A percentile compares a stretch with the other conserved stretches of the same genome.
Conservation (phyloP, 345 rosid genomes). For the Clausena lansium region DNA sequence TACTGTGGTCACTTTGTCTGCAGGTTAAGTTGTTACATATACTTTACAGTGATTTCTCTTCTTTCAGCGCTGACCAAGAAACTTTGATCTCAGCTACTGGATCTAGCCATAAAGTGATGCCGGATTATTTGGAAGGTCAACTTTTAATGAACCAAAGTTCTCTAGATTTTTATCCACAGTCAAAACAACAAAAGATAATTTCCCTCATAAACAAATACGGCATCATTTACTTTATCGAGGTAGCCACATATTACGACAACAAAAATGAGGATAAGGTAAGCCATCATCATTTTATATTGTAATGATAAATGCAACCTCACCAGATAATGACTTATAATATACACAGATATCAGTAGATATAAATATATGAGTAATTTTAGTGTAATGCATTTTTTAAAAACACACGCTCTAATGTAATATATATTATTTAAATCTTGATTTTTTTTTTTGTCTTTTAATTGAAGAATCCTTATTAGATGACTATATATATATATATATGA, state of each 20-base stretch:
- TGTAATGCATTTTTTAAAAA: too few relatives aligned
- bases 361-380: too few relatives aligned
- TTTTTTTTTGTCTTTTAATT: too few relatives aligned
- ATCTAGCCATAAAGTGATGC: slow-evolving; percentile 2
- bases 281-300: too few relatives aligned
- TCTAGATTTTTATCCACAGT: slow-evolving; percentile 37
- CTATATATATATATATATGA: too few relatives aligned
- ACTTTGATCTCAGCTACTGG: slow-evolving; percentile 44
- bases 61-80: slow-evolving; percentile 49
- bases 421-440: too few relatives aligned
- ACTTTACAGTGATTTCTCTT: slow-evolving; percentile 48
- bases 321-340: too few relatives aligned
- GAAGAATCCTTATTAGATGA: too few relatives aligned
- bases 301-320: too few relatives aligned
- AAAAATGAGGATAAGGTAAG: neutral
- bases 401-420: too few relatives aligned
- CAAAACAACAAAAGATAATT: slow-evolving; percentile 27
- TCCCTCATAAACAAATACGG: slow-evolving; percentile 35
- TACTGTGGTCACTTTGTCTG: neutral
- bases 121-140: slow-evolving; percentile 54
- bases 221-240: slow-evolving; percentile 48
- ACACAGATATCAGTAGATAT: too few relatives aligned
- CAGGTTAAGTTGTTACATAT: slow-evolving; percentile 50
- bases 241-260: slow-evolving; percentile 37
- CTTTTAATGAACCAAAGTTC: slow-evolving; percentile 37